phyloP scores from a whole-genome alignment of 1,284 basidiomycete species.

The Rhodotorula sp. region DNA sequence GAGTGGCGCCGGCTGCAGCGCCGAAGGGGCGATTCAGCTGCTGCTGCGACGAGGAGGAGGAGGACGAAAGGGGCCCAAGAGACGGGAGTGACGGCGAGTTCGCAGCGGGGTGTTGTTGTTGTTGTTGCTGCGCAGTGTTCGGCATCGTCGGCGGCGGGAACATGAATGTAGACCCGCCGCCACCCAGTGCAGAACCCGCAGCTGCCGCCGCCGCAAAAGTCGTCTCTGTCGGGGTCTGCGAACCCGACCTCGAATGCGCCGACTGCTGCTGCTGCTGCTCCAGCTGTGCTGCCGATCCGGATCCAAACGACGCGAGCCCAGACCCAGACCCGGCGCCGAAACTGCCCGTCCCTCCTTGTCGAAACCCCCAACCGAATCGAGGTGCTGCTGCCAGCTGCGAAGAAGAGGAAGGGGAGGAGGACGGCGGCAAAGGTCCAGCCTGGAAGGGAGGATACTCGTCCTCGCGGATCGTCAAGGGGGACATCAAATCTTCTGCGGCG shows the following conservation, averaged over 20 bases:
- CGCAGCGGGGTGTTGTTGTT: not conserved
- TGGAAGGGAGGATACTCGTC: not conserved
- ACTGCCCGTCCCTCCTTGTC: not conserved
- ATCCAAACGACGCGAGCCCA: not conserved
- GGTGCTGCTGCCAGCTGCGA: not conserved
- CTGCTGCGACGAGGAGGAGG: not conserved
- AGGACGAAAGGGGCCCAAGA: not conserved
- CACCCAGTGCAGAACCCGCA: not conserved
- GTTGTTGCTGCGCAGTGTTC: not conserved
- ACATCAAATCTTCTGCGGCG: slow-evolving; percentile 25
- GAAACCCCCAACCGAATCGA: not conserved
- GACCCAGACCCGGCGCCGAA: not conserved
- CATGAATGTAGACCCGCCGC: not conserved
- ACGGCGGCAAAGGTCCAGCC: not conserved
- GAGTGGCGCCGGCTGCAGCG: not conserved
- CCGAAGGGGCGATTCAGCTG: slow-evolving; percentile 1
- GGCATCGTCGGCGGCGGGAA: not conserved
- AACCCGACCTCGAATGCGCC: not conserved
- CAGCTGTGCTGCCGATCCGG: not conserved
- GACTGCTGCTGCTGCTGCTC: not conserved
- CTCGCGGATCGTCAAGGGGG: slow-evolving; percentile 22
- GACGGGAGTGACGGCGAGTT: slow-evolving; percentile 4
- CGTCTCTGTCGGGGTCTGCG: slow-evolving; percentile 18
- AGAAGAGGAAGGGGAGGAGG: not conserved
- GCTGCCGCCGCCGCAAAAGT: slow-evolving; percentile 6